These are phyloP conservation scores for Nadsonia commutata DNA, from an alignment of 1,139 yeast species.

Conservation along the genomic window DNA sequence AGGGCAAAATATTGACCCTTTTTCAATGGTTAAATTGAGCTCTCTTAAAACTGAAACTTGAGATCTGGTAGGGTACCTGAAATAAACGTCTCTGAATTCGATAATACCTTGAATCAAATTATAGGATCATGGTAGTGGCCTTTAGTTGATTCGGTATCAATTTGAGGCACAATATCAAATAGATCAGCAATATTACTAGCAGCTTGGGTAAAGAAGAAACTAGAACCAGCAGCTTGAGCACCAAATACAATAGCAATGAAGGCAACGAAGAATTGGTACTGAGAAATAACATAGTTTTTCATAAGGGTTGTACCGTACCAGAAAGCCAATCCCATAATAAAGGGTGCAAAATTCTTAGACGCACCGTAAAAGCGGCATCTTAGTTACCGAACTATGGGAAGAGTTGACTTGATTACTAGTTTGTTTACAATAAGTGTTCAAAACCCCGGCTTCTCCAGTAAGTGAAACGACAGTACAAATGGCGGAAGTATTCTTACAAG, in stretches of 20 bases:
- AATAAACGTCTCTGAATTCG: conserved; percentile 47
- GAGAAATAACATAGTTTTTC: conserved; percentile 15
- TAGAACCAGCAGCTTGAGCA: conserved; percentile 73
- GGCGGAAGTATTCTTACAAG: conserved; percentile 23
- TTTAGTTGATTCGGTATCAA: conserved; percentile 34
- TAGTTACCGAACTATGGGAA: conserved; percentile 17
- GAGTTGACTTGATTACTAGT: conserved; percentile 19
- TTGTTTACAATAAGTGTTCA: conserved; percentile 15
- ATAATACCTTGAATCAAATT: conserved; percentile 37
- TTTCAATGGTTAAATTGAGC: conserved; percentile 45
- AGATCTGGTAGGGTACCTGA: conserved; percentile 76
- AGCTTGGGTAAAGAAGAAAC: conserved; percentile 71
- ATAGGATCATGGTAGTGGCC: conserved; percentile 33
- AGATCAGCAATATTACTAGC: conserved; percentile 68
- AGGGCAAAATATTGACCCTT: conserved; percentile 82
- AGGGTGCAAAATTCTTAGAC: conserved; percentile 24
- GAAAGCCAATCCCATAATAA: conserved; percentile 25
- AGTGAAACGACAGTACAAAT: conserved; percentile 25
- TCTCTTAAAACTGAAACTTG: conserved; percentile 56
- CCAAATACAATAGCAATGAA: conserved; percentile 53
- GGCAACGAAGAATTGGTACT: conserved; percentile 24
- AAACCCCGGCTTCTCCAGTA: conserved; percentile 24
- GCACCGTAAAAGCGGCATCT: conserved; percentile 21
- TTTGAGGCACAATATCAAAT: conserved; percentile 48
- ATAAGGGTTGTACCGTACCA: conserved; percentile 26